Percentiles rank a stretch among this genome's conserved stretches.
phyloP scores from a whole-genome alignment of 1,284 basidiomycete genomes.

The Peniophora sp. region DNA sequence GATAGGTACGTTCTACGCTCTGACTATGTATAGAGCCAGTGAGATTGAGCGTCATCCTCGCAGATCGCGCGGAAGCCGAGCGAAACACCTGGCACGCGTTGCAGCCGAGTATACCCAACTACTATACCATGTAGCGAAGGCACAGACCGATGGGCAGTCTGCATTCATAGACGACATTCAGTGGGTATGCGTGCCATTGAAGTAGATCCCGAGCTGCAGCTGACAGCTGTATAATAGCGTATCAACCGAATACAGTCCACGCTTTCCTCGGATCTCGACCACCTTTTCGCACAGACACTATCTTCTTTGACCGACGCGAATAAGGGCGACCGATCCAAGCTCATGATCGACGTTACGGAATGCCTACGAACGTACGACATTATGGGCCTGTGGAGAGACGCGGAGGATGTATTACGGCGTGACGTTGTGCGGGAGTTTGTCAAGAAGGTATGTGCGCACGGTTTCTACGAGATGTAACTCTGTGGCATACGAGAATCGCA shows the following conservation, averaged over 20 bases:
- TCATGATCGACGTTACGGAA: slow-evolving; percentile 59
- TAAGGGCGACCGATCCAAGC: slow-evolving; percentile 52
- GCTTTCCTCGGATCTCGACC: slow-evolving; percentile 77
- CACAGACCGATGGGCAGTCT: slow-evolving; percentile 58
- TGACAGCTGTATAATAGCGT: slow-evolving; percentile 38
- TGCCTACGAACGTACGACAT: slow-evolving; percentile 80
- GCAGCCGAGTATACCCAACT: slow-evolving; percentile 89
- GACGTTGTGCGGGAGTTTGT: slow-evolving; percentile 70
- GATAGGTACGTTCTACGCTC: slow-evolving; percentile 25
- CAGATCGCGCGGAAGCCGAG: slow-evolving; percentile 56
- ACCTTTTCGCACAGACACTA: slow-evolving; percentile 60
- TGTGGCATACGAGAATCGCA: slow-evolving; percentile 1
- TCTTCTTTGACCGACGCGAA: slow-evolving; percentile 35
- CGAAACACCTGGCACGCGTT: slow-evolving; percentile 80
- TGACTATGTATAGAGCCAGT: too few relatives aligned
- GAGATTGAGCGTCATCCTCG: background rate
- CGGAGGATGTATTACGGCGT: slow-evolving; percentile 74
- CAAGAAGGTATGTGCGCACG: slow-evolving; percentile 46
- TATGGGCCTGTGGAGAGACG: slow-evolving; percentile 75
- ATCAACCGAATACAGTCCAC: slow-evolving; percentile 76
- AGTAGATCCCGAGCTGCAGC: slow-evolving; percentile 6
- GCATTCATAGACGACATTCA: slow-evolving; percentile 75
- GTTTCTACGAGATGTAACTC: background rate
- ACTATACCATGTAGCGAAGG: slow-evolving; percentile 84
- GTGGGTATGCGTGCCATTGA: slow-evolving; percentile 59